Base-by-base conservation (phyloP, 1,284 basidiomycete genomes). In the Ceratobasidium sp. region DNA sequence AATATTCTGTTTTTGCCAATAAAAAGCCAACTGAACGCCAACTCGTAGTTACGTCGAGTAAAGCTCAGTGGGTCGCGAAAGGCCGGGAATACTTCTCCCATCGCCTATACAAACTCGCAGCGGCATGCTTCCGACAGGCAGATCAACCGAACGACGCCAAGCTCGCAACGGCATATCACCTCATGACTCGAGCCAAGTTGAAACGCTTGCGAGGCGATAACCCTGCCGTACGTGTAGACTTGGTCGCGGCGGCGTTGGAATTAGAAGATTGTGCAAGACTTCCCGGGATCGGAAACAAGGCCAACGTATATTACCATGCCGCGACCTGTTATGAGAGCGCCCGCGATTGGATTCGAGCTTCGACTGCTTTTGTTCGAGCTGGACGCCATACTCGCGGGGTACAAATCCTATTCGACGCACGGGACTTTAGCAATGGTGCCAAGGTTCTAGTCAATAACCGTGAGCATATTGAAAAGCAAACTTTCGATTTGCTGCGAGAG, bases 31-130 rank as follows among this genome's bases (percentile, higher is more conserved):
- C 43, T 54, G 13, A 59, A n/a, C 43, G 13, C n/a, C 25, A 32
- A 52, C 15, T 29, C 15, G 11, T 37, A 67, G 69, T 34, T 4
- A 9, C 69, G 19, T 71, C 69, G 4, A 61, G 43, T 29, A 29
- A 71, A 43, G n/a, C 56, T 19, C 40, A 71, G 32, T 71, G 69
- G 69, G 37, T 49, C 15, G 19, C 54, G 0, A 71, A 71, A 15
- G 69, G 69, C 22, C 37, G 69, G n/a, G 69, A 71, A 29, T 71
- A 49, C n/a, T 71, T 71, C 43, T 61, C 69, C 5, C 69, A 71
- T 51, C 56, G 69, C 2, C 43, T 71, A 25, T 71, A 71, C n/a
- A 71, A 71, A 34, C 57, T 71, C 1, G 69, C 69, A n/a, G 56
- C 69, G 6, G 69, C 69, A 25, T 71, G 69, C 22, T 71, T 71